Evolutionary conservation across 768 basidiomycete species (phyloP).

Genomic region (Tricholoma bakamatsutake): DNA sequence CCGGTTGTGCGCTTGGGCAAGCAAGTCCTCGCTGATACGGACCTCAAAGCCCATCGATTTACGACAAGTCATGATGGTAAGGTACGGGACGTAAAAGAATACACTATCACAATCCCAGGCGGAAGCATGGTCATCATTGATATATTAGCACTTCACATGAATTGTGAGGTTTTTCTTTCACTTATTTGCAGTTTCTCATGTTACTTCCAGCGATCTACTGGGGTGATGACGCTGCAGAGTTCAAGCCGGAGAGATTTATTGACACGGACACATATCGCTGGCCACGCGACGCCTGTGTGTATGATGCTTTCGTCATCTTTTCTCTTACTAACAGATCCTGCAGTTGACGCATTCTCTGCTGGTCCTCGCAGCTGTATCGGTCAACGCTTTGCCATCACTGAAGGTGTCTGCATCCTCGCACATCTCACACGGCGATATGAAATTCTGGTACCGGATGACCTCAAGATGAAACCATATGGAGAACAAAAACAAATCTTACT

Average conservation of each 20-base stretch:
- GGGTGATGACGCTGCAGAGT: slow-evolving; percentile 39
- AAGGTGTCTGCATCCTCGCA: slow-evolving; percentile 37
- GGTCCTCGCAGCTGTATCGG: slow-evolving; percentile 45
- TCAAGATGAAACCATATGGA: slow-evolving; percentile 20
- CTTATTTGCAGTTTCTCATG: neutral
- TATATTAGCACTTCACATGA: slow-evolving; percentile 37
- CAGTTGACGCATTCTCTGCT: slow-evolving; percentile 39
- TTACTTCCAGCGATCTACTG: slow-evolving; percentile 36
- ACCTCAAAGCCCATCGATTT: slow-evolving; percentile 30
- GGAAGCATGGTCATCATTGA: slow-evolving; percentile 37
- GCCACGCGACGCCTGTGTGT: slow-evolving; percentile 46
- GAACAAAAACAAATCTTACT: slow-evolving; percentile 29
- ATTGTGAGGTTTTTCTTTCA: slow-evolving; percentile 27
- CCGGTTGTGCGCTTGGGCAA: slow-evolving; percentile 30
- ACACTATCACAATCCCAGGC: slow-evolving; percentile 28
- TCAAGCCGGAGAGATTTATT: slow-evolving; percentile 46
- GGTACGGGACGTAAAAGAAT: slow-evolving; percentile 22
- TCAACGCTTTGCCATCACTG: slow-evolving; percentile 39
- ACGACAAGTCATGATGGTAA: slow-evolving; percentile 17
- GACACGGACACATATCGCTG: slow-evolving; percentile 44
- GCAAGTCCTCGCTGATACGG: slow-evolving; percentile 27
- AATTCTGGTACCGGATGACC: slow-evolving; percentile 32
- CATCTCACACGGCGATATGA: slow-evolving; percentile 36
- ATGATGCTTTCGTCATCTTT: neutral
- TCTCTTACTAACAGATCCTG: neutral